Base-by-base conservation (phyloP, 495 filamentous ascomycete genomes). In the Penicillium diatomitis region DNA sequence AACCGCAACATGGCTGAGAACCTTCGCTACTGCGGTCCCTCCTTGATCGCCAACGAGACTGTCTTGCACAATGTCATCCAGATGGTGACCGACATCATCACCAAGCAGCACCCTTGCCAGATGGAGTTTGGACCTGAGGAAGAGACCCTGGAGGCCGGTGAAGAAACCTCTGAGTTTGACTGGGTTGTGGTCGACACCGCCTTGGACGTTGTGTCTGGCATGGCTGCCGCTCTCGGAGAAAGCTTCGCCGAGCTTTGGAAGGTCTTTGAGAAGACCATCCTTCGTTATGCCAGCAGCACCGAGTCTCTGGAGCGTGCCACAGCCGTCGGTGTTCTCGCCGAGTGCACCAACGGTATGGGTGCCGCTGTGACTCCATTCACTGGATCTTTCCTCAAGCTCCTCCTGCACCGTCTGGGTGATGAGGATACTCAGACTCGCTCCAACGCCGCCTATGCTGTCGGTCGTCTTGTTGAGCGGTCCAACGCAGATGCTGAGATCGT, bases 151-250 rank as follows among this genome's bases (percentile, higher is more conserved):
- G 80, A 80, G 44, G 74, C 80, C 29, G 71, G 82, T 30, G 84
- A 90, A 33, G 89, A 92, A 60, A 85, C 83, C 11, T 91, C 92
- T 11, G 92, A 98, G 73, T 96, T 91, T 61, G 92, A 97, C 70
- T 97, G 92, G 92, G 79, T 95, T 29, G 82, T 94, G 39, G 85
- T 98, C 43, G 92, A 98, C 68, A 96, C 88, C 11, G 89, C 87
- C 9, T 76, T 97, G 51, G 92, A 98, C 52, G 87, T 91, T 34
- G 73, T 95, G 32, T 85, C 87, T 36, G 87, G 85, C 31, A 76
- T 98, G 31, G 82, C 91, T 11, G 78, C 78, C 34, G 90, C 87
- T 30, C 81, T 97, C 9, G 94, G 94, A 27, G 67, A 76, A 11
- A 82, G 82, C 54, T 97, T 96, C 61, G 71, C 73, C 40, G 82